Evolutionary conservation across 805 yeast species (phyloP).

Genomic region (Candida sphagnicola): DNA sequence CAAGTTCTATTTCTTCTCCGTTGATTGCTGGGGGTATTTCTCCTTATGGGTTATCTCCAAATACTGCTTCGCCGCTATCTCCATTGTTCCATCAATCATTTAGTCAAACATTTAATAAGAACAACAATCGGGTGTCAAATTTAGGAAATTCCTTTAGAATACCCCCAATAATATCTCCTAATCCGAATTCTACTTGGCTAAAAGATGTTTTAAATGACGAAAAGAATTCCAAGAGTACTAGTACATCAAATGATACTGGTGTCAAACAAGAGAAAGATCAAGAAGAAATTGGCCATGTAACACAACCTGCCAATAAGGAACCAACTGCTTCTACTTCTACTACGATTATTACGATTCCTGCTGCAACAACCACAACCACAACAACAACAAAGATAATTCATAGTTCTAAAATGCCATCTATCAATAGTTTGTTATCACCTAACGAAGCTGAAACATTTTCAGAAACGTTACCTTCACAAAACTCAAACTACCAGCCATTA

Average conservation of each 20-base stretch:
- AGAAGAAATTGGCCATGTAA: too few species aligned
- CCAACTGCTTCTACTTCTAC: too few species aligned
- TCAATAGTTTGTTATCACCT: constrained; percentile 28
- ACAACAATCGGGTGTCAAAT: background rate
- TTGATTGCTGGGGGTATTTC: constrained; percentile 15
- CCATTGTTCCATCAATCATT: constrained; percentile 39
- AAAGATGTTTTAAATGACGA: constrained; percentile 26
- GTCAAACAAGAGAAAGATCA: background rate
- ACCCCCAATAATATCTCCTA: constrained; percentile 1
- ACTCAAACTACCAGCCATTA: background rate
- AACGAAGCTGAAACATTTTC: constrained; percentile 12
- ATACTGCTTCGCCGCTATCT: constrained; percentile 33
- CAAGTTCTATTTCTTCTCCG: constrained; percentile 3
- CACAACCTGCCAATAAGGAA: too few species aligned
- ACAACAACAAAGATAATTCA: background rate
- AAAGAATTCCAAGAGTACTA: constrained; percentile 1
- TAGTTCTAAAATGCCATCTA: constrained; percentile 24
- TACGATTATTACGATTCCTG: background rate
- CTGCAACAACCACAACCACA: constrained; percentile 1
- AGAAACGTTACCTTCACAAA: background rate
- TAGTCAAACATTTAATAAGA: constrained; percentile 14
- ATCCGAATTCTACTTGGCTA: constrained; percentile 15
- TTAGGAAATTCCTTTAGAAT: constrained; percentile 3
- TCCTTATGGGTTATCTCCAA: constrained; percentile 22
- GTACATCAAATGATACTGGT: constrained; percentile 9